Evolutionary conservation across 352 stramenopile genomes (phyloP).

Genomic region (Phytophthora aleatoria): DNA sequence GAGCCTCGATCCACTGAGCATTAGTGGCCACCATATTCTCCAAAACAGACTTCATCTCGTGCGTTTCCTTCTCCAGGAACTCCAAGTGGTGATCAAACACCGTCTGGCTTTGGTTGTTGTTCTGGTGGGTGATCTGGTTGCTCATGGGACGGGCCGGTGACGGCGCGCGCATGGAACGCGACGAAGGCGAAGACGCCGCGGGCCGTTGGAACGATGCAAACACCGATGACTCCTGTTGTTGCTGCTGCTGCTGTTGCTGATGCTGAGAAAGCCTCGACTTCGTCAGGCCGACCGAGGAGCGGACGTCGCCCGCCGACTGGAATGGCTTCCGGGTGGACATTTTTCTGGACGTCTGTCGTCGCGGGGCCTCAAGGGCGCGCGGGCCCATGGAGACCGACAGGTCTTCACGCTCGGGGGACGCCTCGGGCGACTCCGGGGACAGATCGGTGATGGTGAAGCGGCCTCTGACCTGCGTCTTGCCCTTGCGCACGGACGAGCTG

Average conservation of each 20-base stretch:
- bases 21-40: conserved; percentile 80
- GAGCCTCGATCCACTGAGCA: conserved; percentile 68
- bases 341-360: conserved; percentile 24
- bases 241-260: conserved; percentile 16
- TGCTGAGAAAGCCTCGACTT: conserved; percentile 21
- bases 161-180: conserved; percentile 19
- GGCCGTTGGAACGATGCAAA: conserved; percentile 33
- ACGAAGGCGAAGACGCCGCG: conserved; percentile 21
- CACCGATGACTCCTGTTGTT: conserved; percentile 15
- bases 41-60: conserved; percentile 66
- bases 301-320: conserved; percentile 36
- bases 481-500: conserved; percentile 36
- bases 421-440: conserved; percentile 62
- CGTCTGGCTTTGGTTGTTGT: conserved; percentile 40
- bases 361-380: conserved; percentile 12
- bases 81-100: conserved; percentile 69
- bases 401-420: conserved; percentile 46
- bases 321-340: conserved; percentile 28
- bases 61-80: conserved; percentile 70
- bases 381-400: conserved; percentile 32
- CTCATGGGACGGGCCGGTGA: conserved; percentile 36
- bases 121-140: conserved; percentile 42
- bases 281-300: conserved; percentile 24
- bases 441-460: conserved; percentile 86
- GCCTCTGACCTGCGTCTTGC: conserved; percentile 73